Evolutionary conservation across 2,329 filamentous ascomycete species (phyloP), one percentile per base, ranked within the genome.

Genomic region (Diaporthe aspalathi): DNA sequence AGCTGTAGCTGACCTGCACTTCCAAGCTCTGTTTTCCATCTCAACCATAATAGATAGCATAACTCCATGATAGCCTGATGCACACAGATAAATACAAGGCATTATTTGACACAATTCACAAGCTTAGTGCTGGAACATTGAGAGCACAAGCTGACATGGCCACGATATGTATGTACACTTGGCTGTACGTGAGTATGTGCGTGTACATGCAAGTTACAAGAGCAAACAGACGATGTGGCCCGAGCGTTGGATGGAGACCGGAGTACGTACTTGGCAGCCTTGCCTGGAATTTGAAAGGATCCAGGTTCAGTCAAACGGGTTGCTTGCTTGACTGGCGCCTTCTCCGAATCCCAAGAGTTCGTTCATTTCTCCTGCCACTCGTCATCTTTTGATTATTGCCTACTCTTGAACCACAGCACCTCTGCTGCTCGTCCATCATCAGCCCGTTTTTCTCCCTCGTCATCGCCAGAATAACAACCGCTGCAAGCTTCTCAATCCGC

Each of bases 251-350:
- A n/a, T 12, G 22, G 56, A n/a, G n/a, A n/a, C n/a, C n/a, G n/a
- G n/a, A n/a, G n/a, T n/a, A n/a, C 32, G 22, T 45, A 22, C 52
- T 56, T 56, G 52, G 52, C 54, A 40, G 54, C 54, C 54, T 57
- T 40, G 35, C 22, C n/a, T 57, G 54, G n/a, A 56, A 32, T 11
- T 5, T 32, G 32, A 43, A 63, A 63, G 60, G 60, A 63, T 49
- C 60, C 43, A 63, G 60, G 60, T 49, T 63, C 43, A 63, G n/a
- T n/a, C n/a, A n/a, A n/a, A n/a, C n/a, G 40, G 38, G 56, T 38
- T 45, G 57, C 27, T 47, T 62, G 56, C 43, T 29, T 63, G 60
- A n/a, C 60, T 63, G 60, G 60, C 60, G 43, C 60, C 20, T 63
- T 43, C 7, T 35, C 43, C 32, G 5, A 5, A 32, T 32, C 32